Evolutionary conservation across 495 filamentous ascomycete genomes (phyloP), one percentile per base, ranked within the genome.

Genomic region (Tuber umbilicatum): DNA sequence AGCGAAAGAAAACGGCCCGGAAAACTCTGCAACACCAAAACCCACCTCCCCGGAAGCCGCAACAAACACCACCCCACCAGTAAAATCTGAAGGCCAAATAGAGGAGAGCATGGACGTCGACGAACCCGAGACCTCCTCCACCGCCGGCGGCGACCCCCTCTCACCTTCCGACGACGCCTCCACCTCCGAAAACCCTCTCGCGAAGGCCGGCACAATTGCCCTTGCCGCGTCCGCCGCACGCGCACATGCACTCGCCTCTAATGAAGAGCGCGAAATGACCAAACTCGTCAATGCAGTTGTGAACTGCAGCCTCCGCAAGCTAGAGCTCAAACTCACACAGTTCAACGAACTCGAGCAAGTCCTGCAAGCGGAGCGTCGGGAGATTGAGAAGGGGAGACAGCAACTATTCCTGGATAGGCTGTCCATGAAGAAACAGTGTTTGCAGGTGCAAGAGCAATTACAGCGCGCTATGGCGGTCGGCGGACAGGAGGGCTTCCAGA

Each of bases 211-310:
- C 6, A 94, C 91, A 40, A 89, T 96, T 70, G 91, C 95, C 7
- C 88, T 99, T 42, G 93, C 92, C 12, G 86, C 93, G 41, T 90
- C 94, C 39, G 94, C 94, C 19, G 93, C 92, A 1, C 92, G 95
- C 73, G 90, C 94, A 35, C 90, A 91, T 19, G 94, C 91, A 7
- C 89, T 99, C 41, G 93, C 93, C 16, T 97, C 95, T 0, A 93
- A 97, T 80, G 93, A 97, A 83, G 95, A 99, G 84, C 93, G 95
- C 40, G 92, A 97, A 82, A 94, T 97, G 91, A 94, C 94, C 41
- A 89, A 91, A 23, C 90, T 97, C 68, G 92, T 97, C 37, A 93
- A 92, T 17, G 89, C 92, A 3, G 90, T 93, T 0, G 91, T 97
- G 74, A 87, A 86, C 77, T 71, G 75, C 41, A 76, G 84, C 39